phyloP scores from a whole-genome alignment of 2,329 filamentous ascomycete species.

The Fusarium anguioides region DNA sequence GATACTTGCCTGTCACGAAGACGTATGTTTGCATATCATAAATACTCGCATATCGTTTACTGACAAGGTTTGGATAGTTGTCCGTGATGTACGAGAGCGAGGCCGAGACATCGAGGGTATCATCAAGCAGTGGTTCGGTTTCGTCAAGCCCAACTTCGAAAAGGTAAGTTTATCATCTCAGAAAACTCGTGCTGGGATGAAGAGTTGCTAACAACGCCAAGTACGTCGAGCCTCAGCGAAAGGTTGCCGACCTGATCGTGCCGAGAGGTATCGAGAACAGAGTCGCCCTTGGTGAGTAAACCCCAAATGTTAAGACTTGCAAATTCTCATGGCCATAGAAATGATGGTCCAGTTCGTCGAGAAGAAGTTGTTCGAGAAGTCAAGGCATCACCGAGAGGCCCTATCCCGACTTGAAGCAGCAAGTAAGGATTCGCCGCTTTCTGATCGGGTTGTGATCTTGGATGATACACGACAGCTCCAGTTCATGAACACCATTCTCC shows the following conservation, averaged over 20 bases:
- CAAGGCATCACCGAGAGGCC: conserved; percentile 81
- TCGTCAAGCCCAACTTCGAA: conserved; percentile 96
- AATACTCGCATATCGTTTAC: not conserved
- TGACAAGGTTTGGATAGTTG: conserved; percentile 61
- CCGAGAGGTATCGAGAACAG: conserved; percentile 94
- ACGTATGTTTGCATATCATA: conserved; percentile 64
- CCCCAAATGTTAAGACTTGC: not conserved
- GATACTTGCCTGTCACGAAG: conserved; percentile 92
- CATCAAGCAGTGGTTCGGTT: conserved; percentile 97
- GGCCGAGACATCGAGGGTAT: conserved; percentile 93
- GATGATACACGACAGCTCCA: conserved; percentile 81
- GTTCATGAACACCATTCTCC: conserved; percentile 91
- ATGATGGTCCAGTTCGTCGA: conserved; percentile 97
- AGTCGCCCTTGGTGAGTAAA: conserved; percentile 80
- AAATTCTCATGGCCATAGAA: conserved; percentile 56
- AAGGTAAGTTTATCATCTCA: conserved; percentile 58
- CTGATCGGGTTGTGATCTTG: conserved; percentile 78
- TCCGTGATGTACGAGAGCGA: conserved; percentile 89
- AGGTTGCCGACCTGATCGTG: conserved; percentile 94
- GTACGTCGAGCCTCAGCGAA: conserved; percentile 91
- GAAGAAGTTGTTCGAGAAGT: conserved; percentile 87
- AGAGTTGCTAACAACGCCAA: conserved; percentile 45
- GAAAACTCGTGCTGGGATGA: not conserved
- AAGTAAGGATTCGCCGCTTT: conserved; percentile 77
- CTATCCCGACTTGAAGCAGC: conserved; percentile 80